Evolutionary conservation across 345 rosid genomes (phyloP), one percentile per base, ranked within the genome.

Genomic region (Barbarea vulgaris): DNA sequence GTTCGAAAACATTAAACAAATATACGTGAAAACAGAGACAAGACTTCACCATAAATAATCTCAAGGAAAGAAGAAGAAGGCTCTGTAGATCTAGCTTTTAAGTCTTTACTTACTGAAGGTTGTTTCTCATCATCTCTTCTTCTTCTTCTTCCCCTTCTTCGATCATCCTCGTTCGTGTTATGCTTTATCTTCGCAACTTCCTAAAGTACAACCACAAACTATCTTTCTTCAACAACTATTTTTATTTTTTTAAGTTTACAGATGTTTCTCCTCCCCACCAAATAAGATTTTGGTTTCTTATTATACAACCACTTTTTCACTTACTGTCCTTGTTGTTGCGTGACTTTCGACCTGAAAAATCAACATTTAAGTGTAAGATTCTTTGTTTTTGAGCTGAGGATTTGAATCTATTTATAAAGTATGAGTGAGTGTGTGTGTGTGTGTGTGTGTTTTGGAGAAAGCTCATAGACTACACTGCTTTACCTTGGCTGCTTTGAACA

Each of bases 401-500:
- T 11, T 36, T 71, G 22, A 63, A 14, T 41, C 24, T 73, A 30
- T 19, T 48, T 2, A 41, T 28, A n/a, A n/a, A n/a, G n/a, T n/a
- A n/a, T n/a, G n/a, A n/a, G n/a, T n/a, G n/a, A n/a, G n/a, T n/a
- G n/a, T n/a, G n/a, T n/a, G n/a, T n/a, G n/a, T n/a, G n/a, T n/a
- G n/a, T n/a, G n/a, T 18, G 74, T 22, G 25, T 30, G 41, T 56
- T 34, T 27, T 57, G 22, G 28, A 58, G 33, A 67, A 59, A 27
- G 62, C 42, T 50, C 7, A 10, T n/a, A 22, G 31, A 30, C 21
- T 61, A 18, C 17, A 61, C 33, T 42, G 52, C 54, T 83, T 85
- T 73, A 95, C 99, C 96, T 90, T 89, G 56, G 99, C 99, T 27
- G 97, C 84, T 82, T 95, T 95, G 71, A 90, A 95, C 67, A 95